phyloP scores from a whole-genome alignment of 306 rosid genomes.

The Cicer arietinum region DNA sequence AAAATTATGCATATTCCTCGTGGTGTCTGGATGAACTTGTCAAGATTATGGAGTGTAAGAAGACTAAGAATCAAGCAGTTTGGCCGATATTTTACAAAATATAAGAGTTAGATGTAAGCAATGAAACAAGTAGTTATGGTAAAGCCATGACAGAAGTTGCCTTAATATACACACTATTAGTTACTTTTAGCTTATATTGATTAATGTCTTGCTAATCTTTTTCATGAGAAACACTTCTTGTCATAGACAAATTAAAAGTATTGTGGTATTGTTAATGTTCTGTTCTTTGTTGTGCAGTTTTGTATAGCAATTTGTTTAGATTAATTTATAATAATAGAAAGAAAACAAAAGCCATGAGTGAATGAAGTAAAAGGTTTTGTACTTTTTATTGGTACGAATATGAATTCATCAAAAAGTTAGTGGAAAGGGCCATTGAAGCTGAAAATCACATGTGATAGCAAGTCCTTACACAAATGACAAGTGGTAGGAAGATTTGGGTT shows the following conservation, averaged over 20 bases:
- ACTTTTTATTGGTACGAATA: conserved; percentile 32
- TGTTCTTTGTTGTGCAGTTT: background rate
- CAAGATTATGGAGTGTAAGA: background rate
- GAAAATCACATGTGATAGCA: conserved; percentile 1
- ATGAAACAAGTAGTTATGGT: background rate
- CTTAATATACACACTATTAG: background rate
- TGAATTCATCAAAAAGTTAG: conserved; percentile 12
- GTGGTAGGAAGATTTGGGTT: background rate
- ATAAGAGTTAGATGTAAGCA: background rate
- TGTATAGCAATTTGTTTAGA: background rate
- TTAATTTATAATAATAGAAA: background rate
- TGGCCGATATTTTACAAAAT: conserved; percentile 14
- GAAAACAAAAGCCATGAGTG: too few relatives aligned
- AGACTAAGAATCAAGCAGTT: conserved; percentile 5
- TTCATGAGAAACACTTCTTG: too few relatives aligned
- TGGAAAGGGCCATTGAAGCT: conserved; percentile 12
- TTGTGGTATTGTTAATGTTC: background rate
- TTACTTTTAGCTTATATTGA: background rate
- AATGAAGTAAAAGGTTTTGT: background rate
- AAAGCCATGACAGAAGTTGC: conserved; percentile 28
- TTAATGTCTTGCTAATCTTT: background rate
- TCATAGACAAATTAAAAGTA: too few relatives aligned
- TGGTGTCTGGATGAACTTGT: conserved; percentile 39
- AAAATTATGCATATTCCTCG: conserved; percentile 17
- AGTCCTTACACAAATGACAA: background rate